phyloP scores from a whole-genome alignment of 768 basidiomycete genomes.

The Leccinum truebloodii region DNA sequence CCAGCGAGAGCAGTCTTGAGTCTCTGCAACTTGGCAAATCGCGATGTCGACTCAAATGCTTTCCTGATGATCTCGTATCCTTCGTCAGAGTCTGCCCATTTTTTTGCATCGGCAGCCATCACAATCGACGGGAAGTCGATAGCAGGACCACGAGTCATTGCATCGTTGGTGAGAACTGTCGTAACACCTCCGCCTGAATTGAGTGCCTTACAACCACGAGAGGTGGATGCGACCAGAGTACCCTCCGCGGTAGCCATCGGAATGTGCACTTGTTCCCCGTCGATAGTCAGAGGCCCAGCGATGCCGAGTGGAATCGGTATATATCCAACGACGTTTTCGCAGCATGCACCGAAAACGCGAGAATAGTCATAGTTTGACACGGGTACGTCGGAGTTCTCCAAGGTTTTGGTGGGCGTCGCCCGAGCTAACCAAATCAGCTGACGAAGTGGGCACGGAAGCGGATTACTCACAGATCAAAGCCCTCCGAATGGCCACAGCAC shows the following conservation, averaged over 20 bases:
- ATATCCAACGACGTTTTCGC: constrained; percentile 98
- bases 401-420: constrained; percentile 76
- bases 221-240: constrained; percentile 95
- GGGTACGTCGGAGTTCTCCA: constrained; percentile 84
- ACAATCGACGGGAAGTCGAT: constrained; percentile 88
- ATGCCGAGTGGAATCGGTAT: constrained; percentile 96
- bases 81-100: constrained; percentile 83
- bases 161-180: constrained; percentile 89
- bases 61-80: constrained; percentile 75
- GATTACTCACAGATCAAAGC: constrained; percentile 92
- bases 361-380: constrained; percentile 89
- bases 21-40: constrained; percentile 84
- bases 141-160: constrained; percentile 98
- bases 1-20: constrained; percentile 93
- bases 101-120: constrained; percentile 79
- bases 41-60: constrained; percentile 92
- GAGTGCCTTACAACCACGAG: constrained; percentile 96
- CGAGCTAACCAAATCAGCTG: too few species aligned
- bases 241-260: constrained; percentile 99
- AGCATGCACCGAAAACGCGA: constrained; percentile 93
- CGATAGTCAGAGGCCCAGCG: constrained; percentile 92
- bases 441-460: too few species aligned
- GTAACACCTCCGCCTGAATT: constrained; percentile 95
- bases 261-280: constrained; percentile 81
- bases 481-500: constrained; percentile 85